A percentile compares a stretch with the other conserved stretches of the same genome.
Evolutionary conservation across 495 filamentous ascomycete genomes (phyloP).

Genomic region (Trichoderma orchidacearum): DNA sequence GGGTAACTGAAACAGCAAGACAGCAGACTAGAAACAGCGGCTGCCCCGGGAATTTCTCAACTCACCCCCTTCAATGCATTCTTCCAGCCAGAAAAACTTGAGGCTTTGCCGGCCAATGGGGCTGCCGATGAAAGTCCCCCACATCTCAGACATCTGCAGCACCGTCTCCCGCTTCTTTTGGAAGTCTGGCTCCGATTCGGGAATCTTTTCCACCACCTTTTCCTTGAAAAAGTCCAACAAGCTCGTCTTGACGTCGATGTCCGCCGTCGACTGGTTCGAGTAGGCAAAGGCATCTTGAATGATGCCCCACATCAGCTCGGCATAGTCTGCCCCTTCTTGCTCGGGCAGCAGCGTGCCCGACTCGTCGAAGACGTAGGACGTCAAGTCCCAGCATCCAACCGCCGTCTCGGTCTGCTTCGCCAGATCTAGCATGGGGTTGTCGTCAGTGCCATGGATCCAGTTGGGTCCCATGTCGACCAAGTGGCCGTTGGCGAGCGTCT

Average conservation of each 20-base stretch:
- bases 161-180: slow-evolving; percentile 37
- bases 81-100: slow-evolving; percentile 90
- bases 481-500: slow-evolving; percentile 30
- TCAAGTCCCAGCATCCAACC: slow-evolving; percentile 43
- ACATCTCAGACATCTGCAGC: slow-evolving; percentile 55
- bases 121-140: slow-evolving; percentile 84
- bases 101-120: slow-evolving; percentile 66
- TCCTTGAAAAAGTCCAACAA: slow-evolving; percentile 66
- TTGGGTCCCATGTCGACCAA: slow-evolving; percentile 66
- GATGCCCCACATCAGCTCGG: slow-evolving; percentile 61
- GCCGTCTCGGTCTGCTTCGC: slow-evolving; percentile 53
- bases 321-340: slow-evolving; percentile 36
- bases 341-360: slow-evolving; percentile 44
- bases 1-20: too few relatives aligned
- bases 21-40: not conserved
- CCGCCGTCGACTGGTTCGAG: slow-evolving; percentile 51
- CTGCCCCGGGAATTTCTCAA: slow-evolving; percentile 2
- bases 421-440: slow-evolving; percentile 75
- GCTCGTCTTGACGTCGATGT: slow-evolving; percentile 52
- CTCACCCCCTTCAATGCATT: slow-evolving; percentile 80
- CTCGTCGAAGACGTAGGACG: slow-evolving; percentile 45
- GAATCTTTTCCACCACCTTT: slow-evolving; percentile 39
- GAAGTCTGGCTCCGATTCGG: slow-evolving; percentile 28
- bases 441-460: slow-evolving; percentile 83
- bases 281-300: slow-evolving; percentile 68